These are phyloP conservation scores for Pyrenophora seminiperda DNA, from an alignment of 2,329 filamentous ascomycete species.

Conservation along the genomic window DNA sequence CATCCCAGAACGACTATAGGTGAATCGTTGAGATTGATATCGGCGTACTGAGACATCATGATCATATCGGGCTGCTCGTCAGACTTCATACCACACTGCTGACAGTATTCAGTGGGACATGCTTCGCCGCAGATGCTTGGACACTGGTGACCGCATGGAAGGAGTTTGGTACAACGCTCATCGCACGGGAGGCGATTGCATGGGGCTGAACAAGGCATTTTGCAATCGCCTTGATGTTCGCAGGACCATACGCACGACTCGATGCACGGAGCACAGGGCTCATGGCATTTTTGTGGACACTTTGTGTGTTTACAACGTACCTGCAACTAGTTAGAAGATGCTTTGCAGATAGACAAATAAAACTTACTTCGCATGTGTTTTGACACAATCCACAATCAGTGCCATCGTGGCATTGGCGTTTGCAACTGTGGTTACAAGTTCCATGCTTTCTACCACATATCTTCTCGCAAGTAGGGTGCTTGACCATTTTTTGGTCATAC, in stretches of 20 bases:
- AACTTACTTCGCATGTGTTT: slow-evolving; percentile 29
- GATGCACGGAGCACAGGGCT: slow-evolving; percentile 43
- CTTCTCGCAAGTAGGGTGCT: slow-evolving; percentile 29
- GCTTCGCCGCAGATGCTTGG: slow-evolving; percentile 39
- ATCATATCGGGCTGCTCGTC: slow-evolving; percentile 34
- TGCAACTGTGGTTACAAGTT: slow-evolving; percentile 40
- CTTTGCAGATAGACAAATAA: no score
- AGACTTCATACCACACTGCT: slow-evolving; percentile 26
- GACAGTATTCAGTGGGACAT: slow-evolving; percentile 32
- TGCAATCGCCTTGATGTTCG: slow-evolving; percentile 40
- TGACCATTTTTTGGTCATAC: slow-evolving; percentile 9
- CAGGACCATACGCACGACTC: slow-evolving; percentile 45
- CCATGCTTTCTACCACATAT: slow-evolving; percentile 33
- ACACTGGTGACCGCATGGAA: slow-evolving; percentile 42
- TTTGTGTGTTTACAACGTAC: slow-evolving; percentile 36
- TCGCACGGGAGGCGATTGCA: slow-evolving; percentile 41
- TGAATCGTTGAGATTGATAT: slow-evolving; percentile 36
- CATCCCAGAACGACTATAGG: slow-evolving; percentile 36
- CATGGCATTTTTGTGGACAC: slow-evolving; percentile 35
- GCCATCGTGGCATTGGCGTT: slow-evolving; percentile 31
- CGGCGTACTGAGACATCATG: slow-evolving; percentile 27
- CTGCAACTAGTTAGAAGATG: slow-evolving; percentile 9
- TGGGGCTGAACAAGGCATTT: slow-evolving; percentile 44
- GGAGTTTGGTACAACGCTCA: slow-evolving; percentile 31
- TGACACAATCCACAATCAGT: slow-evolving; percentile 33